Percentiles rank a stretch among this genome's conserved stretches.
These are phyloP conservation scores for Madurella fahalii DNA, from an alignment of 2,329 filamentous ascomycete species.

Conservation along the genomic window DNA sequence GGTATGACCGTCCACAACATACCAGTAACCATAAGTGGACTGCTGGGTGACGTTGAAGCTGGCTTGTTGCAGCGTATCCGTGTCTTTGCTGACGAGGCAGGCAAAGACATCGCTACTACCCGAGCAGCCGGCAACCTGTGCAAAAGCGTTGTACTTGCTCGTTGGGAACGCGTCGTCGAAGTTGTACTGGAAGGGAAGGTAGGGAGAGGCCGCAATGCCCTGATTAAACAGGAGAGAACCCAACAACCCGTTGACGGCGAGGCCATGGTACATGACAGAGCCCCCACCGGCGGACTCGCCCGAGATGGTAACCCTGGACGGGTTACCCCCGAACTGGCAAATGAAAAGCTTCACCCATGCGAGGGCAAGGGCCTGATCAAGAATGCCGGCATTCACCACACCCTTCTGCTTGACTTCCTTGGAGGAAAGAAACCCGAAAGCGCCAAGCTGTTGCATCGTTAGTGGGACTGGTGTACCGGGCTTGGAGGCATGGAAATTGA, in stretches of 20 bases:
- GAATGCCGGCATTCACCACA: slow-evolving; percentile 24
- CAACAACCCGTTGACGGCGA: slow-evolving; percentile 25
- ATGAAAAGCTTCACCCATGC: slow-evolving; percentile 28
- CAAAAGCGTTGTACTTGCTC: slow-evolving; percentile 33
- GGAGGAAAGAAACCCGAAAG: slow-evolving; percentile 58
- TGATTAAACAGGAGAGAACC: slow-evolving; percentile 21
- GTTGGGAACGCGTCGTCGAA: slow-evolving; percentile 32
- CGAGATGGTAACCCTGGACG: slow-evolving; percentile 27
- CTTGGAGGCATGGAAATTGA: slow-evolving; percentile 31
- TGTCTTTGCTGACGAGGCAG: slow-evolving; percentile 35
- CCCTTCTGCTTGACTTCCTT: slow-evolving; percentile 40
- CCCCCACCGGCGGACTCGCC: slow-evolving; percentile 30
- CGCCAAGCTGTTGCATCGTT: slow-evolving; percentile 19
- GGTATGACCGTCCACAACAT: slow-evolving; percentile 17
- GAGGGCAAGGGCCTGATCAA: slow-evolving; percentile 28
- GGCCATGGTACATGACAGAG: slow-evolving; percentile 26
- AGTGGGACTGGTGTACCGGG: neutral
- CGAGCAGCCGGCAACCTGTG: slow-evolving; percentile 32
- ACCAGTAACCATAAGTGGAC: slow-evolving; percentile 22
- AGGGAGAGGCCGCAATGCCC: slow-evolving; percentile 40
- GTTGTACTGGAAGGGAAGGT: slow-evolving; percentile 50
- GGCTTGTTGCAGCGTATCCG: slow-evolving; percentile 33
- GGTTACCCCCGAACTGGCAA: slow-evolving; percentile 29
- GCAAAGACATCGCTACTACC: slow-evolving; percentile 29
- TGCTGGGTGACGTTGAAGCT: slow-evolving; percentile 30